Evolutionary conservation across 495 filamentous ascomycete genomes (phyloP).

Genomic region (Penicillium ucsense): DNA sequence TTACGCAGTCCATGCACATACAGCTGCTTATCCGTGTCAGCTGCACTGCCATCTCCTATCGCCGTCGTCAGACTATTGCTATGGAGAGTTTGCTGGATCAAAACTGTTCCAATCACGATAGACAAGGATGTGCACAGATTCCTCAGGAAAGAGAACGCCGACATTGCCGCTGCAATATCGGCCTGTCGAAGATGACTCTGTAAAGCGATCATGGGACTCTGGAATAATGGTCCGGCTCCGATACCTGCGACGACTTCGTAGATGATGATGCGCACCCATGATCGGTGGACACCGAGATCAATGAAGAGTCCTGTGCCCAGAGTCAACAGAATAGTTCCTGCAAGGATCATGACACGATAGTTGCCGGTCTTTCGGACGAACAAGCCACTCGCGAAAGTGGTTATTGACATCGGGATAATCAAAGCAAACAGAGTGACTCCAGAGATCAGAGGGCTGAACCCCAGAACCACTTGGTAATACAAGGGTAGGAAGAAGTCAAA

Average conservation of each 20-base stretch:
- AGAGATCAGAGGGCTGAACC: slow-evolving; percentile 1
- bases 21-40: slow-evolving; percentile 5
- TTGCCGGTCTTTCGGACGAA: slow-evolving; percentile 21
- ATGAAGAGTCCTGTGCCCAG: slow-evolving; percentile 55
- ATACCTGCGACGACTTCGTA: slow-evolving; percentile 43
- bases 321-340: slow-evolving; percentile 46
- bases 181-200: slow-evolving; percentile 22
- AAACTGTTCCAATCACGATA: slow-evolving; percentile 35
- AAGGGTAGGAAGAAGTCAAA: slow-evolving; percentile 4
- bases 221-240: slow-evolving; percentile 61
- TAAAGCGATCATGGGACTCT: slow-evolving; percentile 40
- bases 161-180: slow-evolving; percentile 30
- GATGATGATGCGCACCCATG: slow-evolving; percentile 52
- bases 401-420: slow-evolving; percentile 1
- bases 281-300: slow-evolving; percentile 38
- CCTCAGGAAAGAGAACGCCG: slow-evolving; percentile 29
- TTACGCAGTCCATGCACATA: background rate
- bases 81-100: background rate
- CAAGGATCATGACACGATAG: slow-evolving; percentile 37
- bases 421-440: slow-evolving; percentile 2
- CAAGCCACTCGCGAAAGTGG: slow-evolving; percentile 17
- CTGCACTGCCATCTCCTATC: background rate
- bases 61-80: background rate
- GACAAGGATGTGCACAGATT: slow-evolving; percentile 26
- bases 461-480: slow-evolving; percentile 3